Percentiles rank a stretch among this genome's conserved stretches.
These are phyloP conservation scores for Andrographis paniculata DNA, from an alignment of 305 asterid genomes.

Conservation along the genomic window DNA sequence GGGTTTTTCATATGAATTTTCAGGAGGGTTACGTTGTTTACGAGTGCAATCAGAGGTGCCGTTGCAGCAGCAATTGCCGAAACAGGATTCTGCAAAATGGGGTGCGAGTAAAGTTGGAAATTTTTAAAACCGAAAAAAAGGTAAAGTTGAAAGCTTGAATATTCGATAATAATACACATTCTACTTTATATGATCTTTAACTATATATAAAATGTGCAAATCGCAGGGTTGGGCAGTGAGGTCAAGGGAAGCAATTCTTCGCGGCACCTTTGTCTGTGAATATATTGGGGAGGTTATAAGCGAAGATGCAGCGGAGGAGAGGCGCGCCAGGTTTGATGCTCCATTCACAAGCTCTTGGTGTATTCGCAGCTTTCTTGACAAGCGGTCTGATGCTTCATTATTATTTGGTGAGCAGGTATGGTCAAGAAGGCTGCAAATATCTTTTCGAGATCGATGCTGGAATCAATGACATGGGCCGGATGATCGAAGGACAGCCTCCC, in stretches of 20 bases:
- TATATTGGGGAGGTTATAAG: slow-evolving; percentile 89
- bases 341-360: too few species aligned
- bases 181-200: too few species aligned
- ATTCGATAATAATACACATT: slow-evolving; percentile 13
- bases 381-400: slow-evolving; percentile 11
- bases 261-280: slow-evolving; percentile 97
- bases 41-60: slow-evolving; percentile 87
- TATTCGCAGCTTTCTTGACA: too few species aligned
- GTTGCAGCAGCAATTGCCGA: slow-evolving; percentile 70
- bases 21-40: slow-evolving; percentile 98
- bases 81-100: slow-evolving; percentile 97
- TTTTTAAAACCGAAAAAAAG: slow-evolving; percentile 87
- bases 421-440: slow-evolving; percentile 52
- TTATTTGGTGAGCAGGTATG: slow-evolving; percentile 32
- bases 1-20: slow-evolving; percentile 18
- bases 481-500: slow-evolving; percentile 66
- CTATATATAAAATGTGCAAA: too few species aligned
- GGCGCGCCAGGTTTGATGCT: slow-evolving; percentile 53
- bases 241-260: slow-evolving; percentile 72
- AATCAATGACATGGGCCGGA: slow-evolving; percentile 75
- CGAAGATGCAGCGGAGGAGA: slow-evolving; percentile 78
- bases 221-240: slow-evolving; percentile 99
- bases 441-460: slow-evolving; percentile 69
- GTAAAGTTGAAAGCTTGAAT: slow-evolving; percentile 27
- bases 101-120: slow-evolving; percentile 75